Conservation (phyloP, 2,329 filamentous ascomycete species). For the Chaetomium sp. region DNA sequence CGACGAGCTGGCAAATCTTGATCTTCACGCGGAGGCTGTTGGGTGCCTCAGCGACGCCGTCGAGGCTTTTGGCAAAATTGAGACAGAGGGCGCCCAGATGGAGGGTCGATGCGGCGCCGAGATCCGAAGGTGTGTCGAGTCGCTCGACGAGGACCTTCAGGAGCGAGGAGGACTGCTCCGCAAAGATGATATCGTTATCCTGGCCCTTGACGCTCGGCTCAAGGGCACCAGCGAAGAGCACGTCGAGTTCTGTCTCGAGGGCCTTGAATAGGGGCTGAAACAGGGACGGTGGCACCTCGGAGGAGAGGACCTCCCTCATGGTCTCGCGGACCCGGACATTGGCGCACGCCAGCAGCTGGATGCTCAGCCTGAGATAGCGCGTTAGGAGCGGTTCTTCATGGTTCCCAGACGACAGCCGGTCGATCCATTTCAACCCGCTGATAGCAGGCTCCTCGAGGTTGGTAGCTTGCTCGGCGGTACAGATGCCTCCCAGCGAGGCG, state of each 20-base stretch:
- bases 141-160: constrained; percentile 65
- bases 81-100: constrained; percentile 65
- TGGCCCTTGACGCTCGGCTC: constrained; percentile 55
- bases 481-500: constrained; percentile 66
- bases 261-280: constrained; percentile 66
- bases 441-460: constrained; percentile 60
- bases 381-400: constrained; percentile 63
- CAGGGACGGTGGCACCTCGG: constrained; percentile 63
- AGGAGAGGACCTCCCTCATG: constrained; percentile 66
- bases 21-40: constrained; percentile 66
- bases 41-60: constrained; percentile 57
- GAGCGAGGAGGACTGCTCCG: constrained; percentile 66
- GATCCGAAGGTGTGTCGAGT: constrained; percentile 63
- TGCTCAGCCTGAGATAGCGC: constrained; percentile 63
- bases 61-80: constrained; percentile 68
- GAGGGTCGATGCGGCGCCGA: constrained; percentile 62
- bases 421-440: constrained; percentile 65
- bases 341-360: constrained; percentile 65
- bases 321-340: constrained; percentile 67
- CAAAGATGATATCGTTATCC: constrained; percentile 66
- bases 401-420: constrained; percentile 59
- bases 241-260: constrained; percentile 65
- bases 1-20: constrained; percentile 68
- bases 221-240: constrained; percentile 60
- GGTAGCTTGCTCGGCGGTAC: constrained; percentile 60